These are phyloP conservation scores for Hippophae rhamnoides DNA, from an alignment of 306 rosid species.

Conservation along the genomic window DNA sequence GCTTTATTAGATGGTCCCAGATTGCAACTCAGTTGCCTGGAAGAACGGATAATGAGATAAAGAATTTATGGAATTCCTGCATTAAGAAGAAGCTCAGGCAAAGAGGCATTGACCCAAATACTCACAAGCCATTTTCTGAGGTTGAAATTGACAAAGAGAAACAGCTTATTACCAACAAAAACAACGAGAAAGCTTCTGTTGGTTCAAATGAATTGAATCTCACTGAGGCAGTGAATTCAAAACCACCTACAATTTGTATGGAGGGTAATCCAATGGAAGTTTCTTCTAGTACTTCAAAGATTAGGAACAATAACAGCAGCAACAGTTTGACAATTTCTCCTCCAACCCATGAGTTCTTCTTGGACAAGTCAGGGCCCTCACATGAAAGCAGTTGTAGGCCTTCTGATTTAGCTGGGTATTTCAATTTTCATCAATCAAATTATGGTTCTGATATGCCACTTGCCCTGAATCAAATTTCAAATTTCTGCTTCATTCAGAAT, in stretches of 20 bases:
- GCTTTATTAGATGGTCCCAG: constrained; percentile 71
- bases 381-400: constrained; percentile 41
- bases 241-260: constrained; percentile 14
- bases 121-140: constrained; percentile 62
- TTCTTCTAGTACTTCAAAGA: constrained; percentile 24
- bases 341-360: constrained; percentile 51
- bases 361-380: constrained; percentile 27
- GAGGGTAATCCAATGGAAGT: constrained; percentile 32
- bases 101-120: constrained; percentile 86
- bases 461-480: constrained; percentile 28
- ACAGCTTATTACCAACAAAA: constrained; percentile 9
- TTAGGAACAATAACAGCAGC: constrained; percentile 17
- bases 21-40: constrained; percentile 91
- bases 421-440: constrained; percentile 42
- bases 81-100: constrained; percentile 88
- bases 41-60: constrained; percentile 91
- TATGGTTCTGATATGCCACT: constrained; percentile 33
- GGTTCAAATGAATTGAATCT: constrained; percentile 38
- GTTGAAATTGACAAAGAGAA: constrained; percentile 27
- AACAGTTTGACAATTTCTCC: constrained; percentile 21
- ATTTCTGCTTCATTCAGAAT: constrained; percentile 42
- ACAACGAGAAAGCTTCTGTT: constrained; percentile 40
- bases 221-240: constrained; percentile 21
- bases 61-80: constrained; percentile 83
- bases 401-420: constrained; percentile 39